Conservation (phyloP, 2,329 filamentous ascomycete genomes). For the Sporothrix euskadiensis region DNA sequence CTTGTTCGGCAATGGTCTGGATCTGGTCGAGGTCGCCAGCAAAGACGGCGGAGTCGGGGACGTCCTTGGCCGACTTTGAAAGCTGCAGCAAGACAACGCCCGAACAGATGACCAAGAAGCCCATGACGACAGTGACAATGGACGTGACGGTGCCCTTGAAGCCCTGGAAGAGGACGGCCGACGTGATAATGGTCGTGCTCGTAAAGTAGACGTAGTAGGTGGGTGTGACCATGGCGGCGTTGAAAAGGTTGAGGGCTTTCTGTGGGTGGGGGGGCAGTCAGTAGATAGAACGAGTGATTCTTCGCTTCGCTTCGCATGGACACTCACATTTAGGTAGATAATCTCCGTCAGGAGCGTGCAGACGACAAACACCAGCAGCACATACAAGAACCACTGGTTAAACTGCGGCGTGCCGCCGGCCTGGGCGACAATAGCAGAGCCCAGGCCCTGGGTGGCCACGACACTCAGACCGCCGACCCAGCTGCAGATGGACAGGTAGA, state of each 20-base stretch:
- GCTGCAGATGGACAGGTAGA: constrained; percentile 95
- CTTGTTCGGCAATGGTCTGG: constrained; percentile 89
- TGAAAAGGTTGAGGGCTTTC: constrained; percentile 98
- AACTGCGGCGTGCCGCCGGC: constrained; percentile 81
- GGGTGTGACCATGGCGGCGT: constrained; percentile 92
- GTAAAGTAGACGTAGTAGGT: constrained; percentile 99
- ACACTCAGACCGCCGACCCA: constrained; percentile 92
- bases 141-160: constrained; percentile 82
- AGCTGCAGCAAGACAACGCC: constrained; percentile 91
- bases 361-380: constrained; percentile 87
- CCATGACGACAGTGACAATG: constrained; percentile 87
- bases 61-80: constrained; percentile 97
- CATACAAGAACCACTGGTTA: constrained; percentile 96
- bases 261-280: constrained; percentile 44
- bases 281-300: neutral
- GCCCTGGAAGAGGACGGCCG: constrained; percentile 85
- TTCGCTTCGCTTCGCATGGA: too few relatives aligned
- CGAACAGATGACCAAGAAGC: constrained; percentile 90
- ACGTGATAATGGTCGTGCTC: constrained; percentile 90
- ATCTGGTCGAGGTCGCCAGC: constrained; percentile 92
- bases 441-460: constrained; percentile 89
- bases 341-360: constrained; percentile 90
- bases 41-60: constrained; percentile 90
- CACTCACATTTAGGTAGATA: constrained; percentile 79
- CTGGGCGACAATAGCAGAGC: constrained; percentile 87